Conservation (phyloP, 352 stramenopile species). For the Phytopythium cucurbitacearum region DNA sequence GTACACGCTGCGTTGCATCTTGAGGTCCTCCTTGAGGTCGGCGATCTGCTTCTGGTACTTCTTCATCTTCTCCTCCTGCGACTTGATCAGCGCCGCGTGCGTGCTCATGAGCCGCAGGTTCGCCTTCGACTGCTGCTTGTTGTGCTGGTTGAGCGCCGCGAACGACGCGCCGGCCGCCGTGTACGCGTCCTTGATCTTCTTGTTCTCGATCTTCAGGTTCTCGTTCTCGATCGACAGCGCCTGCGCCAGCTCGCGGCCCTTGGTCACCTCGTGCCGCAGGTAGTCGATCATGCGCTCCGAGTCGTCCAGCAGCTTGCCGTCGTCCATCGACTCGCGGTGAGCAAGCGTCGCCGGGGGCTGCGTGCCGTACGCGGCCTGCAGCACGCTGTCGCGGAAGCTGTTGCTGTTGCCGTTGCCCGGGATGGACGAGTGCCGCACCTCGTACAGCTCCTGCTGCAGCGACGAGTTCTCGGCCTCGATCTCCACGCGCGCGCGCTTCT, state of each 20-base stretch:
- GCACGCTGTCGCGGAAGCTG: constrained; percentile 44
- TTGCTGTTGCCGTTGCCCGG: constrained; percentile 15
- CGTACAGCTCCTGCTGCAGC: constrained; percentile 60
- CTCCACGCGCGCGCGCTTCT: constrained; percentile 64
- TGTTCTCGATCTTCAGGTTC: constrained; percentile 83
- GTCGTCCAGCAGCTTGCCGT: constrained; percentile 71
- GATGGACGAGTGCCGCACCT: constrained; percentile 49
- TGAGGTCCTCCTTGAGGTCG: constrained; percentile 78
- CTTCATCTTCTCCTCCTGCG: constrained; percentile 88
- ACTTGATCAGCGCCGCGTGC: constrained; percentile 81
- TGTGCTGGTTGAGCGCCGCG: constrained; percentile 90
- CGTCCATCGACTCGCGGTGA: constrained; percentile 40
- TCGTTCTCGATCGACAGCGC: constrained; percentile 71
- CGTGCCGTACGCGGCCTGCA: constrained; percentile 15
- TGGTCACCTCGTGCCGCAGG: constrained; percentile 72
- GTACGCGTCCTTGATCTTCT: constrained; percentile 92
- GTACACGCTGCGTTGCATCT: constrained; percentile 78
- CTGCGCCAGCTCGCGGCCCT: constrained; percentile 66
- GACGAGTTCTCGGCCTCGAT: constrained; percentile 75
- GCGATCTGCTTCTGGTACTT: constrained; percentile 85
- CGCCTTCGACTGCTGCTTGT: constrained; percentile 91
- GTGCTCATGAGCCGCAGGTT: constrained; percentile 90
- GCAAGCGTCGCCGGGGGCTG: constrained; percentile 5
- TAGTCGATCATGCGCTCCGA: constrained; percentile 86
- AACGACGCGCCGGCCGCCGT: constrained; percentile 90